Conservation (phyloP, 2,329 filamentous ascomycete genomes). For the Cytospora schulzeri region DNA sequence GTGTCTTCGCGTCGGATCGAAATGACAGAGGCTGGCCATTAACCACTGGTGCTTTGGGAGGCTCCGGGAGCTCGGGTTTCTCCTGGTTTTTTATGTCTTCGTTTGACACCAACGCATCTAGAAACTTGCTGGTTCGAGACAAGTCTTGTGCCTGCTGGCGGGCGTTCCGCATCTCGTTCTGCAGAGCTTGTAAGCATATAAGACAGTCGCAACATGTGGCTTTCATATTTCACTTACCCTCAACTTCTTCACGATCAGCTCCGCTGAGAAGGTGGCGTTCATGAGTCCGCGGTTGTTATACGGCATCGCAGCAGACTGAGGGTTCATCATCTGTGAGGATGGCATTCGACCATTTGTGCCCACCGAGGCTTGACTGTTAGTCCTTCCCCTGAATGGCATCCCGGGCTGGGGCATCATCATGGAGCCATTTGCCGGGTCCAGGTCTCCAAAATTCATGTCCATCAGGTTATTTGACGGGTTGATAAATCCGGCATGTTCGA, state of each 20-base stretch:
- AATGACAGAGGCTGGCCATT: slow-evolving; percentile 57
- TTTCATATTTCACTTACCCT: slow-evolving; percentile 59
- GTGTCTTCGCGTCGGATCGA: slow-evolving; percentile 74
- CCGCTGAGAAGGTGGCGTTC: slow-evolving; percentile 61
- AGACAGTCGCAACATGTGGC: slow-evolving; percentile 29
- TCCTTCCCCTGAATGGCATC: slow-evolving; percentile 70
- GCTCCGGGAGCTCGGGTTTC: slow-evolving; percentile 51
- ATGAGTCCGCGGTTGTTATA: slow-evolving; percentile 28
- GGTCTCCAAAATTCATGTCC: slow-evolving; percentile 89
- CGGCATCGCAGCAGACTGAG: slow-evolving; percentile 60
- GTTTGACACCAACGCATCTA: slow-evolving; percentile 74
- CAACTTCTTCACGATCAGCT: slow-evolving; percentile 88
- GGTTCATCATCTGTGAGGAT: slow-evolving; percentile 47
- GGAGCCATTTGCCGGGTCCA: slow-evolving; percentile 77
- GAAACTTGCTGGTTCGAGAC: slow-evolving; percentile 77
- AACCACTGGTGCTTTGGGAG: slow-evolving; percentile 48
- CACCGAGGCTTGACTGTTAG: slow-evolving; percentile 67
- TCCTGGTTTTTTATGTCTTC: slow-evolving; percentile 65
- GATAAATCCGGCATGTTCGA: slow-evolving; percentile 90
- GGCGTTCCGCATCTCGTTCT: slow-evolving; percentile 90
- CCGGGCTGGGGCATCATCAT: slow-evolving; percentile 71
- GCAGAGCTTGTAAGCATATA: slow-evolving; percentile 29
- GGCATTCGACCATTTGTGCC: slow-evolving; percentile 63
- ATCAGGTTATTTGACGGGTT: slow-evolving; percentile 74
- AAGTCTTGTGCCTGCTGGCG: slow-evolving; percentile 87